Percentiles rank a stretch among this genome's conserved stretches.
Conservation (phyloP, 352 stramenopile genomes). For the Plasmopara viticola region DNA sequence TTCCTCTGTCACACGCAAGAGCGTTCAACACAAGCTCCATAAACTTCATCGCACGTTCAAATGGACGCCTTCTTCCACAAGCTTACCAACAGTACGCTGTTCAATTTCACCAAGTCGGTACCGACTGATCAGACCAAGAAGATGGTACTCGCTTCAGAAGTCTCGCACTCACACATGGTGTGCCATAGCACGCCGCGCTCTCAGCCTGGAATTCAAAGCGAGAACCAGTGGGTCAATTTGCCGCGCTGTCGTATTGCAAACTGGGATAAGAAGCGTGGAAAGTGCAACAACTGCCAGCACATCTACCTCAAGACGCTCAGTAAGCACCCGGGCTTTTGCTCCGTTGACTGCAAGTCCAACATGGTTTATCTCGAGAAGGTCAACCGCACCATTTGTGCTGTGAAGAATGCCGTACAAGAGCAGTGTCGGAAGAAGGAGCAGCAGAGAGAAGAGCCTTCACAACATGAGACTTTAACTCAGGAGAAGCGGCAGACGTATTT, state of each 20-base stretch:
- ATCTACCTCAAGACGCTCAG: slow-evolving; percentile 86
- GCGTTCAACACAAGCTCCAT: not conserved
- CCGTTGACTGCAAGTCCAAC: slow-evolving; percentile 87
- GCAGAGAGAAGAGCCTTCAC: slow-evolving; percentile 8
- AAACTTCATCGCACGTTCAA: slow-evolving; percentile 1
- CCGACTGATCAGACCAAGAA: slow-evolving; percentile 17
- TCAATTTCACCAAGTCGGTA: slow-evolving; percentile 22
- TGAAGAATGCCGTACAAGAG: slow-evolving; percentile 63
- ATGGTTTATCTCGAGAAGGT: slow-evolving; percentile 77
- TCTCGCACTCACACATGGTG: slow-evolving; percentile 9
- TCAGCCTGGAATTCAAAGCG: slow-evolving; percentile 8
- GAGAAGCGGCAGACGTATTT: not conserved
- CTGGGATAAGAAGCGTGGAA: slow-evolving; percentile 84
- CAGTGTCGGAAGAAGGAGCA: slow-evolving; percentile 31
- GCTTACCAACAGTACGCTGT: slow-evolving; percentile 27
- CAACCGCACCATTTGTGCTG: slow-evolving; percentile 71
- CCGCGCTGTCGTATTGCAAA: slow-evolving; percentile 46
- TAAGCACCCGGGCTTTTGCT: slow-evolving; percentile 69
- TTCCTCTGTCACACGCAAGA: slow-evolving; percentile 27
- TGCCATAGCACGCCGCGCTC: slow-evolving; percentile 43
- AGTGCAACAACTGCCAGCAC: slow-evolving; percentile 77
- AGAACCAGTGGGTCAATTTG: slow-evolving; percentile 24
- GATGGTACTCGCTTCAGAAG: slow-evolving; percentile 16
- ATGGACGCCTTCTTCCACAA: slow-evolving; percentile 48
- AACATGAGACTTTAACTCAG: not conserved